Base-by-base conservation (phyloP, 1,284 basidiomycete species). In the Lentinus polychrous region DNA sequence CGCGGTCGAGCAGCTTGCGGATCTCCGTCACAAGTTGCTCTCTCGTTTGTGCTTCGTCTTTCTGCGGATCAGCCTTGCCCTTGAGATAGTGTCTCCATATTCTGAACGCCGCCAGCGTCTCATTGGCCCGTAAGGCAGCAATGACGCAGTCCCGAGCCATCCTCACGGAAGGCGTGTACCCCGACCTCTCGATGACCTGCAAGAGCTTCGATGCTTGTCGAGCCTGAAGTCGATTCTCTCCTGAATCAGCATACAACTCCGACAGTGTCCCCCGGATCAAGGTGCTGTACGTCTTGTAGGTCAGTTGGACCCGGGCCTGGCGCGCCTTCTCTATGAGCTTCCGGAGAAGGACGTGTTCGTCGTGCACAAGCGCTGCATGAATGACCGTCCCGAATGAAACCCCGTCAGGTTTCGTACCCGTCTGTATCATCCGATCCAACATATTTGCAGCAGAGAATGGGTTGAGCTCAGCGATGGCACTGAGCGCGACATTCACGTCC, bases 401-500 rank as follows among this genome's bases (percentile, higher is more conserved):
- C 17, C 60, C 61, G 58, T 79, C 75, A 1, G 80, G 79, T 37
- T 57, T 55, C 37, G 82, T 51, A n/a, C 77, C 75, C 20, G 57
- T 55, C 14, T 63, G 53, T 0, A 66, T 50, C 76, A 86, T 82
- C 24, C 66, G 66, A 43, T 67, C 58, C 31, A 86, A 59, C 56
- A 81, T 68, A 20, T 52, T 55, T 11, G 65, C 66, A 4, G 76
- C 85, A 11, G 58, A 59, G 12, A 61, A 62, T 18, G 80, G 75
- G 46, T 74, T 65, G 53, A 72, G 62, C 54, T 70, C 66, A 20
- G 81, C 76, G 49, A 85, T 63, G 12, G 72, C 75, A 2, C 68
- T 68, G 44, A 87, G 67, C 41, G 71, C 73, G 44, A 87, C 75
- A 57, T 84, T 84, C 46, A 83, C 65, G 57, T 87, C 84, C 55